phyloP scores from a whole-genome alignment of 2,329 filamentous ascomycete genomes.

The Rutstroemia sp. region DNA sequence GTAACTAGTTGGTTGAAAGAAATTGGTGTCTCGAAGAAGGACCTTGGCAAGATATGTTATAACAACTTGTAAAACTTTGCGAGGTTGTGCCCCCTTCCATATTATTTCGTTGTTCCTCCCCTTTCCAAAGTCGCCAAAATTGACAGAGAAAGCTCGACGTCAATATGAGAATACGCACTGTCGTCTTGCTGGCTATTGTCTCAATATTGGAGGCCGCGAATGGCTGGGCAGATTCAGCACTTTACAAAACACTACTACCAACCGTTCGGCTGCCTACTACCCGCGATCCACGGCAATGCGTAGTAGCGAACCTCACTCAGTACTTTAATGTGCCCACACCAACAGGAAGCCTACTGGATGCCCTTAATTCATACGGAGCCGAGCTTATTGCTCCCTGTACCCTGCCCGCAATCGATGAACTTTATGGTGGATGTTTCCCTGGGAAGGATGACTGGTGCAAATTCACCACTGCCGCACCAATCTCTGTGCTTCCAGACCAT shows the following conservation, averaged over 20 bases:
- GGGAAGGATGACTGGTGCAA: neutral
- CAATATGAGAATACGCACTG: neutral
- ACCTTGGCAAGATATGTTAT: neutral
- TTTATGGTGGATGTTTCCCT: neutral
- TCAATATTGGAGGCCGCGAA: neutral
- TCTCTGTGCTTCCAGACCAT: neutral
- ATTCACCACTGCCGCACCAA: neutral
- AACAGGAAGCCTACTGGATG: neutral
- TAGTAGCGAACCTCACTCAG: neutral
- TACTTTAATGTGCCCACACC: neutral
- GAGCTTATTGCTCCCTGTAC: neutral
- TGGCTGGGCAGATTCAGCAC: neutral
- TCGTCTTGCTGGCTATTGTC: neutral
- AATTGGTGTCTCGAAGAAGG: neutral
- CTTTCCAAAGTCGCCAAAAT: neutral
- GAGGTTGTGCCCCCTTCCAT: neutral
- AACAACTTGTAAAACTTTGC: neutral
- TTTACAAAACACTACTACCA: neutral
- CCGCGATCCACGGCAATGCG: neutral
- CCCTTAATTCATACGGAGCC: neutral
- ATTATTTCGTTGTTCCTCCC: neutral
- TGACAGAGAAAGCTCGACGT: neutral
- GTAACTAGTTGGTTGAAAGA: too few relatives aligned
- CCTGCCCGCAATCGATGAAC: neutral
- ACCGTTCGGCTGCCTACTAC: neutral